Evolutionary conservation across 2,329 filamentous ascomycete genomes (phyloP), one percentile per base, ranked within the genome.

Genomic region (Fusarium virguliforme): DNA sequence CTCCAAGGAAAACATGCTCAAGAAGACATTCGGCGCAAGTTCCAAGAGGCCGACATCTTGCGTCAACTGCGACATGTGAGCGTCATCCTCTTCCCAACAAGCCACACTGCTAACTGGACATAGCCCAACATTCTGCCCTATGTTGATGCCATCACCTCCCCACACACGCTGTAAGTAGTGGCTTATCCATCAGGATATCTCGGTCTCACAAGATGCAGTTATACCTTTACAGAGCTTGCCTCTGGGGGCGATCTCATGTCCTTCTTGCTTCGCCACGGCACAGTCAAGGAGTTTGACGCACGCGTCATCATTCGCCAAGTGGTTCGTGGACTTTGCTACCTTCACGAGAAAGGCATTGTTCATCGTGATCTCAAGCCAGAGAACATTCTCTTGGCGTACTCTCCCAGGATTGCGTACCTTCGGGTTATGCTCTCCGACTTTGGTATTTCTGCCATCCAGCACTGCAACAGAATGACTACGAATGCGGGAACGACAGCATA

Each of bases 181-280:
- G 1, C 2, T 13, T 24, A 6, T 6, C 5, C 15, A 3, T 5
- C 38, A 32, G 8, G 41, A 3, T 30, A 10, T 10, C 40, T 10
- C 37, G 12, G 22, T 32, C 46, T 71, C 35, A 65, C 22, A 30
- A 10, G 3, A 4, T 6, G 5, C 12, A 88, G 86, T 35, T 89
- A 87, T 64, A 85, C 86, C 0, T 89, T 90, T 64, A 87, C 84
- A 1, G 87, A 90, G 56, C 80, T 90, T 37, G 88, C 88, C 0
- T 82, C 84, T 5, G 84, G 88, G 0, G 87, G 87, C 0, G 87
- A 89, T 67, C 76, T 88, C 3, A 85, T 84, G 76, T 88, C 86
- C 0, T 83, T 87, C 18, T 74, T 86, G 9, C 70, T 79, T 48
- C 79, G 81, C 24, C 79, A 81, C 40, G 76, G 76, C 4, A 48